These are phyloP conservation scores for Stagonosporopsis tanaceti DNA, from an alignment of 2,329 filamentous ascomycete species.

Conservation along the genomic window DNA sequence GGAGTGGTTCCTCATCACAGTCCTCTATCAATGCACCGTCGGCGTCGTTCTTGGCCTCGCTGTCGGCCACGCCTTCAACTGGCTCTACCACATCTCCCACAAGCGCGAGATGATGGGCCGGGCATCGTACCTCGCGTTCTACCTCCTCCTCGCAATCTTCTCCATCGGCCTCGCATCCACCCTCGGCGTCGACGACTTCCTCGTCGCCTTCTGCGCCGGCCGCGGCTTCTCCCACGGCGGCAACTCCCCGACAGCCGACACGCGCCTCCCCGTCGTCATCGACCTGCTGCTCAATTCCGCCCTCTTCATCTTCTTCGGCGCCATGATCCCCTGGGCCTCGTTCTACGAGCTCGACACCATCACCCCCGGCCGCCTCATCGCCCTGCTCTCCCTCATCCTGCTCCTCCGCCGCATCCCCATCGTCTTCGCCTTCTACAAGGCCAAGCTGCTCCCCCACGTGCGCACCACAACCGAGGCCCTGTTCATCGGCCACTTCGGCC, in stretches of 20 bases:
- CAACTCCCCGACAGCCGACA: conserved; percentile 58
- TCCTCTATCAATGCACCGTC: conserved; percentile 63
- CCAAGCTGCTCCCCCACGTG: conserved; percentile 56
- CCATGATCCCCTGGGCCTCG: conserved; percentile 61
- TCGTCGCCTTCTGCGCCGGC: conserved; percentile 64
- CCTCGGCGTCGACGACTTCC: conserved; percentile 64
- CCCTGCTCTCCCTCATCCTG: conserved; percentile 58
- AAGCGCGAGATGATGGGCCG: conserved; percentile 56
- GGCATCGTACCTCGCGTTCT: conserved; percentile 63
- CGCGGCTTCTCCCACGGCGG: conserved; percentile 63
- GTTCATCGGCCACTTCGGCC: conserved; percentile 65
- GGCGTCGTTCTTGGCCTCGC: conserved; percentile 58
- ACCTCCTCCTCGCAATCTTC: conserved; percentile 63
- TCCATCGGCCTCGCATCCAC: conserved; percentile 60
- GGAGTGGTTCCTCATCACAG: conserved; percentile 62
- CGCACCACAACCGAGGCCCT: conserved; percentile 61
- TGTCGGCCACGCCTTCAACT: conserved; percentile 59
- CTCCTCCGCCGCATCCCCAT: conserved; percentile 62
- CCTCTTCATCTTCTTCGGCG: conserved; percentile 65
- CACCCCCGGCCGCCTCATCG: conserved; percentile 55
- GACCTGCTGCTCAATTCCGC: conserved; percentile 64
- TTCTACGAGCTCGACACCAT: conserved; percentile 50
- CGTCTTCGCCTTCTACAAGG: conserved; percentile 57
- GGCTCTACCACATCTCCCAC: conserved; percentile 58
- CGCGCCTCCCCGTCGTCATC: conserved; percentile 59